A percentile compares a stretch with the other conserved stretches of the same genome.
These are phyloP conservation scores for Candida parachauliodes DNA, from an alignment of 805 yeast genomes.

Conservation along the genomic window DNA sequence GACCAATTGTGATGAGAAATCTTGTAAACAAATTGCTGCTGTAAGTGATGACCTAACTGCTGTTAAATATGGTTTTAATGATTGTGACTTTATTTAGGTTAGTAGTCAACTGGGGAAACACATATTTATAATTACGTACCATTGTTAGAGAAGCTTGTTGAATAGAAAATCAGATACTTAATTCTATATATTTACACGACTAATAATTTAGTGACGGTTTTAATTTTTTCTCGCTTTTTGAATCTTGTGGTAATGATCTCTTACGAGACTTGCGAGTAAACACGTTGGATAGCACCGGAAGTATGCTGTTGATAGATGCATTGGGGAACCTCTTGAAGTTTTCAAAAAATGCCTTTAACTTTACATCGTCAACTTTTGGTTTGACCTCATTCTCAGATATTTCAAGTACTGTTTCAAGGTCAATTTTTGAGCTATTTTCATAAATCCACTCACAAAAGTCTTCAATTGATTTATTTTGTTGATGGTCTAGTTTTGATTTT, in stretches of 20 bases:
- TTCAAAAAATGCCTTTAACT: not conserved
- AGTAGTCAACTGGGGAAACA: conserved; percentile 1
- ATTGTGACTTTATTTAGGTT: conserved; percentile 68
- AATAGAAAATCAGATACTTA: not conserved
- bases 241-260: not conserved
- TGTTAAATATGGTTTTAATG: conserved; percentile 88
- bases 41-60: conserved; percentile 92
- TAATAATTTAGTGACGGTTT: conserved; percentile 6
- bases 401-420: not conserved
- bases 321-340: not conserved
- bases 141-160: conserved; percentile 1
- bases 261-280: not conserved
- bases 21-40: conserved; percentile 88
- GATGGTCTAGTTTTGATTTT: conserved; percentile 11
- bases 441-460: conserved; percentile 16
- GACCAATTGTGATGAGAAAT: conserved; percentile 90
- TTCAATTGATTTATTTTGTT: conserved; percentile 5
- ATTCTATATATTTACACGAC: conserved; percentile 4
- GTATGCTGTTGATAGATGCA: not conserved
- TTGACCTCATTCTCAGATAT: not conserved
- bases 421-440: conserved; percentile 3
- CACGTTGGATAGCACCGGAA: not conserved
- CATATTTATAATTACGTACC: no score
- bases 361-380: not conserved
- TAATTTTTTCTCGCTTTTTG: not conserved